Base-by-base conservation (phyloP, 2,329 filamentous ascomycete species). In the Calonectria hawksworthii region DNA sequence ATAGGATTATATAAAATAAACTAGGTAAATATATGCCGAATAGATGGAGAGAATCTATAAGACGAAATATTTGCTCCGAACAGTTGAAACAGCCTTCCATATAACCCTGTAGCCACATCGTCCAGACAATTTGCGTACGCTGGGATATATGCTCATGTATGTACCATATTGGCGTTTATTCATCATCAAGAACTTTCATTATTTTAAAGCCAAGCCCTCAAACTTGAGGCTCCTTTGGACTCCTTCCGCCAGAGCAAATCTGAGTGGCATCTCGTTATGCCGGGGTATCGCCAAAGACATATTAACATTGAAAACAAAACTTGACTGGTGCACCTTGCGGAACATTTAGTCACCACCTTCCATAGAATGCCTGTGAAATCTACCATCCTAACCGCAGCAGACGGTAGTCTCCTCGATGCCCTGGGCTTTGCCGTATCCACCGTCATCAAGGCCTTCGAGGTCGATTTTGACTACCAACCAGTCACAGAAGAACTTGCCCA, bases 401-500 rank as follows among this genome's bases (percentile, higher is more conserved):
- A 89, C 85, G 2, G 86, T 87, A 6, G 87, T 81, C 76, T 89
- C 88, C 66, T 89, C 86, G 11, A 88, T 83, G 0, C 84, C 86
- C 23, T 79, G 80, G 1, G 78, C 73, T 41, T 77, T 81, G 3
- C 77, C 79, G 4, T 80, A 75, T 8, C 76, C 76, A 1, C 76
- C 78, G 6, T 77, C 77, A 1, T 74, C 80, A 1, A 84, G 74
- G 3, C 71, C 76, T 1, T 81, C 82, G 36, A 85, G 70, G 0
- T 86, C 83, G n/a, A 89, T 83, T 70, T 84, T 86, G 63, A 85
- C 83, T 30, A 86, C 86, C 80, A 89, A 82, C 89, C 89, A 90
- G 80, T 90, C 88, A 77, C 87, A 89, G n/a, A 89, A 76, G 78
- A 90, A 90, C 82, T 90, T 90, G 73, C 89, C 89, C 56, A 90